These are phyloP conservation scores for Colletotrichum phormii DNA, from an alignment of 2,329 filamentous ascomycete genomes.

Conservation along the genomic window DNA sequence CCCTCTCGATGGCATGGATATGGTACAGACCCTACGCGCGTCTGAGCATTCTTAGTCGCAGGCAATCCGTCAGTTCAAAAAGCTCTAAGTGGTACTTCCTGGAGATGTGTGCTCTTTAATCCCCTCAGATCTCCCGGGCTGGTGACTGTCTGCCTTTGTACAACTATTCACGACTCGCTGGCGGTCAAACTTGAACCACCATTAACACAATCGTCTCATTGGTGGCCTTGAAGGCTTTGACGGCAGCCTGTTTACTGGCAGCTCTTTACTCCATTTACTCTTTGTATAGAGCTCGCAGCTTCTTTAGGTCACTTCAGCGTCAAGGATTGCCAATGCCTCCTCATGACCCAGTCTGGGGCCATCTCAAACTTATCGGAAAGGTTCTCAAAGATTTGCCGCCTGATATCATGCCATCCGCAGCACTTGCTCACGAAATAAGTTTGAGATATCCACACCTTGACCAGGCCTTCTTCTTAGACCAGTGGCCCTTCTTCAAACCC, in stretches of 20 bases:
- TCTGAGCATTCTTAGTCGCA: neutral
- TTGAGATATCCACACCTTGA: slow-evolving; percentile 2
- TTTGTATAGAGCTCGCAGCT: slow-evolving; percentile 8
- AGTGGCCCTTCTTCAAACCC: slow-evolving; percentile 21
- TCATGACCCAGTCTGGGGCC: slow-evolving; percentile 14
- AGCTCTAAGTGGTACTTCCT: neutral
- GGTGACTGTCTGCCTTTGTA: neutral
- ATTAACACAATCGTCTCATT: neutral
- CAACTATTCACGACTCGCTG: neutral
- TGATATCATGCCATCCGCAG: slow-evolving; percentile 8
- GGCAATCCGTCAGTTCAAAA: neutral
- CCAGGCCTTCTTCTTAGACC: slow-evolving; percentile 20
- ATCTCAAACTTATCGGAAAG: slow-evolving; percentile 20
- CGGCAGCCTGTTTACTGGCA: neutral
- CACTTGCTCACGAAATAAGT: slow-evolving; percentile 5
- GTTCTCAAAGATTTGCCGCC: slow-evolving; percentile 7
- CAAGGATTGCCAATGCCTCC: slow-evolving; percentile 20
- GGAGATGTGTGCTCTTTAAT: neutral
- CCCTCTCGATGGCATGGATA: neutral
- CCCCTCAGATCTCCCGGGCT: too few species aligned
- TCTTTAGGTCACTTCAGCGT: slow-evolving; percentile 16
- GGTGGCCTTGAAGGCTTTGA: neutral
- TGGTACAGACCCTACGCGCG: neutral
- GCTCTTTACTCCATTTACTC: neutral
- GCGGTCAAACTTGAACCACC: neutral